A percentile compares a stretch with the other conserved stretches of the same genome.
phyloP scores from a whole-genome alignment of 306 rosid genomes.

The Quercus bicolor region DNA sequence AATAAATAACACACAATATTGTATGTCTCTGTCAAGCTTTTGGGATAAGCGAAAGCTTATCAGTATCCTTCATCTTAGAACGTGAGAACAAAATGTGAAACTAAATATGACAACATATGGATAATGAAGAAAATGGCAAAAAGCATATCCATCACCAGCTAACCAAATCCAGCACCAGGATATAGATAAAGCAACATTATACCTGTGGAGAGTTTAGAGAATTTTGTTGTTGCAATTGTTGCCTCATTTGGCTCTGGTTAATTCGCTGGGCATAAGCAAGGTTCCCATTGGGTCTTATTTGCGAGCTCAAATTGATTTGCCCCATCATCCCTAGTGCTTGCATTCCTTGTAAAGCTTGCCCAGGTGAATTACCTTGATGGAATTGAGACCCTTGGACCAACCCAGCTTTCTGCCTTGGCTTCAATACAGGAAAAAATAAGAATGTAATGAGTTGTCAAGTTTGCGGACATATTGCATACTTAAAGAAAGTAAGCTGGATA shows the following conservation, averaged over 20 bases:
- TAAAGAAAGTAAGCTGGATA: neutral
- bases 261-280: constrained; percentile 66
- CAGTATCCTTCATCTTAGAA: neutral
- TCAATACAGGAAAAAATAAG: neutral
- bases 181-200: constrained; percentile 18
- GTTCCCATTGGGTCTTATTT: constrained; percentile 63
- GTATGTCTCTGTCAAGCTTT: too few species aligned
- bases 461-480: neutral
- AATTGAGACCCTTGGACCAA: constrained; percentile 78
- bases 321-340: constrained; percentile 90
- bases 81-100: neutral
- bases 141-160: constrained; percentile 10
- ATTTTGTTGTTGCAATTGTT: constrained; percentile 73
- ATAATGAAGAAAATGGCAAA: neutral
- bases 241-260: constrained; percentile 72
- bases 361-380: constrained; percentile 62
- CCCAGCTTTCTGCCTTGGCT: constrained; percentile 84
- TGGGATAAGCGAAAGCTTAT: too few species aligned
- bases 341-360: constrained; percentile 81
- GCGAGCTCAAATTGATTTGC: constrained; percentile 53
- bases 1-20: too few species aligned
- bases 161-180: constrained; percentile 13
- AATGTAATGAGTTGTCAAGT: neutral
- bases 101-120: neutral
- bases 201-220: constrained; percentile 70